These are phyloP conservation scores for Saccharomycopsis fermentans DNA, from an alignment of 805 yeast species.

Conservation along the genomic window DNA sequence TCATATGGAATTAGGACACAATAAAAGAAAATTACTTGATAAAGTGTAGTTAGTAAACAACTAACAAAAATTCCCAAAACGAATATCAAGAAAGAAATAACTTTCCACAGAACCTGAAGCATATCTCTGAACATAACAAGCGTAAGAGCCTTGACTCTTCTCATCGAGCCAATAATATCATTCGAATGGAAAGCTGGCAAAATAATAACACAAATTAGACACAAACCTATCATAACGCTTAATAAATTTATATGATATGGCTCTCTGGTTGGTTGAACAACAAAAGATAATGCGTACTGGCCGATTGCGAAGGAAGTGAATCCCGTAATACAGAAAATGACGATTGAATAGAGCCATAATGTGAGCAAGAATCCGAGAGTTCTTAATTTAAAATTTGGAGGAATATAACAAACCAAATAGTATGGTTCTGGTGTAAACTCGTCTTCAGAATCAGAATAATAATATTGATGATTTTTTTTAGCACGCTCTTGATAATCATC, in stretches of 20 bases:
- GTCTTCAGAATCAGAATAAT: constrained; percentile 31
- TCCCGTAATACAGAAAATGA: constrained; percentile 23
- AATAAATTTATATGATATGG: constrained; percentile 9
- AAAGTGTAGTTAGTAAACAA: neutral
- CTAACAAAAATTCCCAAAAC: neutral
- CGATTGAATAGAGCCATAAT: constrained; percentile 42
- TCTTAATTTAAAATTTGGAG: constrained; percentile 62
- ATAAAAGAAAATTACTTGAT: neutral
- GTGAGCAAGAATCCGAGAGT: constrained; percentile 37
- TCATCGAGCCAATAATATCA: constrained; percentile 16
- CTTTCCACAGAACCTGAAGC: neutral
- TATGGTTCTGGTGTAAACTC: constrained; percentile 31
- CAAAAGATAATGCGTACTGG: neutral
- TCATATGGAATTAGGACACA: neutral
- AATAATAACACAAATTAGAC: constrained; percentile 20
- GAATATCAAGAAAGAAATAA: neutral
- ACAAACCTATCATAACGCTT: constrained; percentile 4
- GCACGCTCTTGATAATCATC: constrained; percentile 32
- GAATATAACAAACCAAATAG: constrained; percentile 76
- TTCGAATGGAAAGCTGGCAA: constrained; percentile 17
- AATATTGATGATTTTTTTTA: constrained; percentile 24
- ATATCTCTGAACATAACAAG: neutral
- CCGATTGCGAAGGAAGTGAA: constrained; percentile 23
- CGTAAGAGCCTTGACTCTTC: constrained; percentile 2
- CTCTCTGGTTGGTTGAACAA: neutral